Conservation (phyloP, 2,329 filamentous ascomycete species). For the Fonsecaea nubica region DNA sequence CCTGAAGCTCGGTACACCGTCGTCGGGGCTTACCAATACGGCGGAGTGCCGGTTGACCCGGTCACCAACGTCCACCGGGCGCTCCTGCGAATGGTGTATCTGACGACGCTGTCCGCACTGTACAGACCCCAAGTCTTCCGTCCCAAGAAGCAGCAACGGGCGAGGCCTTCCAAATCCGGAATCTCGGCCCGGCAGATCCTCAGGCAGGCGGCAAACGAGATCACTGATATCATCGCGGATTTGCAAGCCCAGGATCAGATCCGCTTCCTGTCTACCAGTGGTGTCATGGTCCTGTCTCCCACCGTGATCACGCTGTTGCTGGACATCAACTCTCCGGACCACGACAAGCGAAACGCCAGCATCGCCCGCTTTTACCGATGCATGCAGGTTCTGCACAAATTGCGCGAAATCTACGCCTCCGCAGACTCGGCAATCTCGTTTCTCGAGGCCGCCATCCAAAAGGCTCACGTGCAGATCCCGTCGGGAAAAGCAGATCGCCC, state of each 20-base stretch:
- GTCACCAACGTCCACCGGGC: slow-evolving; percentile 70
- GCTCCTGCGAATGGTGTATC: slow-evolving; percentile 91
- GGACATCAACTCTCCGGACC: neutral
- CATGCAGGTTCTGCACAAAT: neutral
- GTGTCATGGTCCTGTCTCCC: slow-evolving; percentile 5
- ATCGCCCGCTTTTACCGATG: neutral
- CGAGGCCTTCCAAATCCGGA: neutral
- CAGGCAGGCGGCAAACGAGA: neutral
- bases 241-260: slow-evolving; percentile 8
- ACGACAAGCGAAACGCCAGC: neutral
- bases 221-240: neutral
- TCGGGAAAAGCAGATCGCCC: no score
- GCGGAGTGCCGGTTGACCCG: neutral
- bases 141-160: no score
- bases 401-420: neutral
- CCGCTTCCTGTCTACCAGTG: slow-evolving; percentile 10
- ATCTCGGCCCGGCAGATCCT: neutral
- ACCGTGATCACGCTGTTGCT: neutral
- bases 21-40: neutral
- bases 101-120: slow-evolving; percentile 85
- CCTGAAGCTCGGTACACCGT: neutral
- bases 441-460: no score
- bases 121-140: slow-evolving; percentile 73
- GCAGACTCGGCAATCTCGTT: neutral
- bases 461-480: no score